Evolutionary conservation across 2,329 filamentous ascomycete genomes (phyloP).

Genomic region (Monosporascus sp.): DNA sequence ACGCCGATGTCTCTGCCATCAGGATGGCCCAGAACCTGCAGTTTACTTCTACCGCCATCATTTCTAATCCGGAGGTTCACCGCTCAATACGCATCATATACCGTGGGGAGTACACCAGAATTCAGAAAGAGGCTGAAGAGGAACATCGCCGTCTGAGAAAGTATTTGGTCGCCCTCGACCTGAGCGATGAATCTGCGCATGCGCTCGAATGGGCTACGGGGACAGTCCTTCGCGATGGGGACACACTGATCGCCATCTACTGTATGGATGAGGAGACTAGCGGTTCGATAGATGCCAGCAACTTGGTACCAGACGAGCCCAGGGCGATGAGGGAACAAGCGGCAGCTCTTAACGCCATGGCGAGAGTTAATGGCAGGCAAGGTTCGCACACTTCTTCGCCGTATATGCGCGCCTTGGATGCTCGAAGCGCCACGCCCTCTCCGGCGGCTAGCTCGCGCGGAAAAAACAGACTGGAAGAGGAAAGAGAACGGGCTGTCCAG

Average conservation of each 20-base stretch:
- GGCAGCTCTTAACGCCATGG: slow-evolving; percentile 61
- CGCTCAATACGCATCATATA: slow-evolving; percentile 86
- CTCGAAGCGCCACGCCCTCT: slow-evolving; percentile 31
- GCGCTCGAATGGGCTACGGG: slow-evolving; percentile 97
- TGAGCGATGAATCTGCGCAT: slow-evolving; percentile 91
- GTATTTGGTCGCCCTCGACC: slow-evolving; percentile 91
- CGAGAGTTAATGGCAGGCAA: slow-evolving; percentile 31
- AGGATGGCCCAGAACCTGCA: slow-evolving; percentile 80
- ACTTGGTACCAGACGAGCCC: slow-evolving; percentile 63
- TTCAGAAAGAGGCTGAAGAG: slow-evolving; percentile 72
- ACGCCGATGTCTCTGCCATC: slow-evolving; percentile 78
- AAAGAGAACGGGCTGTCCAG: slow-evolving; percentile 74
- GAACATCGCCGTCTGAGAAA: slow-evolving; percentile 76
- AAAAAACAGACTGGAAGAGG: slow-evolving; percentile 62
- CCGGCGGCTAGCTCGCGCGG: slow-evolving; percentile 46
- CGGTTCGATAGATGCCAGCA: slow-evolving; percentile 42
- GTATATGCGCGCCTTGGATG: slow-evolving; percentile 31
- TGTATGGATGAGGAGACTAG: slow-evolving; percentile 84
- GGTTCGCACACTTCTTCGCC: slow-evolving; percentile 27
- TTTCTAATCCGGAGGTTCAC: slow-evolving; percentile 68
- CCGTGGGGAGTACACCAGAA: slow-evolving; percentile 74
- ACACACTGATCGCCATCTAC: slow-evolving; percentile 89
- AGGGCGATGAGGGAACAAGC: slow-evolving; percentile 73
- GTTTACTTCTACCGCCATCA: slow-evolving; percentile 73
- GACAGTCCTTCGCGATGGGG: slow-evolving; percentile 87